Base-by-base conservation (phyloP, 108 stramenopile species). In the Nannochloropsis gaditana region DNA sequence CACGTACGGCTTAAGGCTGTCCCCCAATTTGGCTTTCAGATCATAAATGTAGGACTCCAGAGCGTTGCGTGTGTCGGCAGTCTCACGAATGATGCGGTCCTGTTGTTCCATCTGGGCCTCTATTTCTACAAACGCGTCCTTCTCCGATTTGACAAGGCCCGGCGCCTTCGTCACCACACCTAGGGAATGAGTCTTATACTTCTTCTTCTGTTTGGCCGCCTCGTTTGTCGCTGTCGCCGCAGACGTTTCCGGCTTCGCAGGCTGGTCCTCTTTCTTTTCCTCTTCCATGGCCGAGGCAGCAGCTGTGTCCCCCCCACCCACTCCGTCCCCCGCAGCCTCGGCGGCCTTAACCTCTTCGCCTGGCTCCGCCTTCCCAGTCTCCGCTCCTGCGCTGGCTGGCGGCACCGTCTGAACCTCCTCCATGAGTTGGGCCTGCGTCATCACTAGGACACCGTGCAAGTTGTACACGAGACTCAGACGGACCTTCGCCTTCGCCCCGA, bases 1-100 rank as follows among this genome's bases (percentile, higher is more conserved):
- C 82, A 90, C 92, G 89, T 92, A 99, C 15, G 88, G 80, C 11
- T 89, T 93, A 82, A 99, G 91, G 19, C 92, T 92, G 41, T 15
- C 41, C 44, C 84, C 89, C 21, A 89, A 79, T 89, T 95, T 95
- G 93, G 97, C 97, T 41, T 98, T 95, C 98, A 99, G 96, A 84
- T 92, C 90, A 91, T 99, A 99, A 84, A 99, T 95, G 94, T 99
- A 99, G 9, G 95, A 92, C 88, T 99, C 99, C 41, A 99, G 91
- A 86, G 99, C 97, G 89, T 99, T 99, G 45, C 97, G 93, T 92
- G 94, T 97, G 88, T 97, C 97, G 17, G 95, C 89, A 9, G 98
- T 99, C 91, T 97, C 97, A 41, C 90, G 86, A n/a, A 98, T 91
- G 83, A 98, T 84, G 42, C 94, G 94, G 89, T 99, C 98, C 84